These are phyloP conservation scores for Elsinoe ampelina DNA, from an alignment of 2,329 filamentous ascomycete genomes.

Conservation along the genomic window DNA sequence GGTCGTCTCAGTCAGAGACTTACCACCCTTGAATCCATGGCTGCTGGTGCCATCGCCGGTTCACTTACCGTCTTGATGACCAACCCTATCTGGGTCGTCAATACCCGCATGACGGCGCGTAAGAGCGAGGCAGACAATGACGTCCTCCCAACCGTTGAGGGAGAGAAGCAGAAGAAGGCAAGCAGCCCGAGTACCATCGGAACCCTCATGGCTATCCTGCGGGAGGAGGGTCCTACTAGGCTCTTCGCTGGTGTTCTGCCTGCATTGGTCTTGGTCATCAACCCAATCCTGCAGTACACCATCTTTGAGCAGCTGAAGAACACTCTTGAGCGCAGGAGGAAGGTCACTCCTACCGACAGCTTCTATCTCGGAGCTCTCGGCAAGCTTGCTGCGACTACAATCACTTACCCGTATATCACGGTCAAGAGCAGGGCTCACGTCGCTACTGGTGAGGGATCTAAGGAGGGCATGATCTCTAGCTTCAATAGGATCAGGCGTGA, in stretches of 20 bases:
- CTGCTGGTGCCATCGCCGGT: conserved; percentile 86
- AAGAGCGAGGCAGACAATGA: conserved; percentile 47
- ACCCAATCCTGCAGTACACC: conserved; percentile 97
- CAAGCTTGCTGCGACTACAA: conserved; percentile 85
- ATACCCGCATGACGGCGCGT: conserved; percentile 94
- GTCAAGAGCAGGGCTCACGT: conserved; percentile 98
- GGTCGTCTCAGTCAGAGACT: conserved; percentile 42
- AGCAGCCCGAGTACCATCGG: conserved; percentile 64
- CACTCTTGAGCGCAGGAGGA: conserved; percentile 62
- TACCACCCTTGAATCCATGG: conserved; percentile 87
- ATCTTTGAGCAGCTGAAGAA: conserved; percentile 99
- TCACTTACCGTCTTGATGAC: conserved; percentile 91
- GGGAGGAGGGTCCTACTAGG: conserved; percentile 72
- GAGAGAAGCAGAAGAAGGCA: conserved; percentile 36
- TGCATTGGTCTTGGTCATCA: conserved; percentile 88
- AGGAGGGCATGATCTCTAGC: conserved; percentile 69
- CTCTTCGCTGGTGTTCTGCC: conserved; percentile 90
- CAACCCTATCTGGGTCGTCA: conserved; percentile 98
- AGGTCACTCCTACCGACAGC: conserved; percentile 74
- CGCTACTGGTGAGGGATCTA: conserved; percentile 62
- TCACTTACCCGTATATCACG: conserved; percentile 98
- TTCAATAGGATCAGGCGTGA: conserved; percentile 72
- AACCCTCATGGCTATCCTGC: conserved; percentile 70
- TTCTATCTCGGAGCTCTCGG: conserved; percentile 88
- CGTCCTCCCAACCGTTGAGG: conserved; percentile 26